These are phyloP conservation scores for Maudiozyma barnettii DNA, from an alignment of 805 yeast species.

Conservation along the genomic window DNA sequence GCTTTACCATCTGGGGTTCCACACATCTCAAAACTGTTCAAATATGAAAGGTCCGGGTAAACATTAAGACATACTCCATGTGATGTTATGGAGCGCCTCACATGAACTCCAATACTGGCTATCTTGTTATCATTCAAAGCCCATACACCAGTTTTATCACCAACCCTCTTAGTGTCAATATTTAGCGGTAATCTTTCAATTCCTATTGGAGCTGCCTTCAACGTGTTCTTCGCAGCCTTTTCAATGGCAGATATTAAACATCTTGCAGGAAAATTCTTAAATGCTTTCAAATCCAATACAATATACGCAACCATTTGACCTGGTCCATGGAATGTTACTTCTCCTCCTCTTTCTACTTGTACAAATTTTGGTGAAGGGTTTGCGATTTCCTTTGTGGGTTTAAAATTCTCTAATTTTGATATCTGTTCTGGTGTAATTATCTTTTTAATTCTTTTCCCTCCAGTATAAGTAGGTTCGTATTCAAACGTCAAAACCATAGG, in stretches of 20 bases:
- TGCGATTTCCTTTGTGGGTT: conserved; percentile 11
- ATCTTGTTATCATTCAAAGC: conserved; percentile 45
- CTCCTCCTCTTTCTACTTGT: conserved; percentile 90
- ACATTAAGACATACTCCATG: conserved; percentile 87
- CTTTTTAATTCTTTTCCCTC: conserved; percentile 74
- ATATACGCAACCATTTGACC: conserved; percentile 89
- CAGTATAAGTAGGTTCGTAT: conserved; percentile 79
- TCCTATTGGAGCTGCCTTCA: conserved; percentile 20
- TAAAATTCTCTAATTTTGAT: conserved; percentile 17
- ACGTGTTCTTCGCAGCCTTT: conserved; percentile 41
- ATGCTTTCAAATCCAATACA: conserved; percentile 57
- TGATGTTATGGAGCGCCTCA: conserved; percentile 73
- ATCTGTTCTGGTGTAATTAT: conserved; percentile 32
- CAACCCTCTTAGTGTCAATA: conserved; percentile 27
- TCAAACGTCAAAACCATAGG: conserved; percentile 77
- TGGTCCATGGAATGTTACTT: conserved; percentile 92
- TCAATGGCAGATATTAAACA: conserved; percentile 62
- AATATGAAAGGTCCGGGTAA: conserved; percentile 57
- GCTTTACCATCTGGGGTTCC: conserved; percentile 62
- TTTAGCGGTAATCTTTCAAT: not conserved
- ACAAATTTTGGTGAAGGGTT: conserved; percentile 48
- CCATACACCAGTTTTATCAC: conserved; percentile 88
- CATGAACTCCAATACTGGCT: conserved; percentile 83
- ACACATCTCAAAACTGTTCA: conserved; percentile 73
- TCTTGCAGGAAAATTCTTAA: conserved; percentile 45